Conservation (phyloP, 2,329 filamentous ascomycete species). For the Rhexocercosporidium sp. region DNA sequence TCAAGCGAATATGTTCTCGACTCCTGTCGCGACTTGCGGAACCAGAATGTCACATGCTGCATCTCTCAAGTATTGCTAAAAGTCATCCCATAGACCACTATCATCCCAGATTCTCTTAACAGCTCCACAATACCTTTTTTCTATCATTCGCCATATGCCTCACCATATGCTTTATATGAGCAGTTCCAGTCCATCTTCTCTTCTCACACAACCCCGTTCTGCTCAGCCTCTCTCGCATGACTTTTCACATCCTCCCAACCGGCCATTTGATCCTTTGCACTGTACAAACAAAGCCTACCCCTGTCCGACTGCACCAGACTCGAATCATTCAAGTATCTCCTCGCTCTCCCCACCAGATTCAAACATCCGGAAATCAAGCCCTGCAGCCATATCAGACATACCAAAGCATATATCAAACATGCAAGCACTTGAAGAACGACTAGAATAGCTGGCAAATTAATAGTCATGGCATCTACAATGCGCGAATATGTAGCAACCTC, state of each 20-base stretch:
- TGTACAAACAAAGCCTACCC: slow-evolving; percentile 37
- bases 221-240: slow-evolving; percentile 34
- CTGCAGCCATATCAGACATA: slow-evolving; percentile 1
- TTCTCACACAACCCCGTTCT: slow-evolving; percentile 26
- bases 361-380: slow-evolving; percentile 14
- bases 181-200: slow-evolving; percentile 30
- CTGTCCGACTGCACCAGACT: slow-evolving; percentile 22
- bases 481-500: slow-evolving; percentile 39
- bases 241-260: slow-evolving; percentile 34
- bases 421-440: slow-evolving; percentile 22
- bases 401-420: slow-evolving; percentile 17
- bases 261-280: slow-evolving; percentile 35
- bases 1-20: too few relatives aligned
- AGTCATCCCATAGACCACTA: not conserved
- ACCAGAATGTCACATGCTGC: too few relatives aligned
- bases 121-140: slow-evolving; percentile 34
- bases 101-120: slow-evolving; percentile 34
- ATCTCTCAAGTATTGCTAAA: too few relatives aligned
- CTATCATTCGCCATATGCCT: slow-evolving; percentile 31
- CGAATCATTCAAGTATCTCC: slow-evolving; percentile 32
- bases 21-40: too few relatives aligned
- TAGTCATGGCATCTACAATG: slow-evolving; percentile 30
- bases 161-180: slow-evolving; percentile 35
- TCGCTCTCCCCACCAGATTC: slow-evolving; percentile 26
- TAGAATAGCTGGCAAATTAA: slow-evolving; percentile 34